Conservation (phyloP, 2,329 filamentous ascomycete species). For the Talaromyces sp. region DNA sequence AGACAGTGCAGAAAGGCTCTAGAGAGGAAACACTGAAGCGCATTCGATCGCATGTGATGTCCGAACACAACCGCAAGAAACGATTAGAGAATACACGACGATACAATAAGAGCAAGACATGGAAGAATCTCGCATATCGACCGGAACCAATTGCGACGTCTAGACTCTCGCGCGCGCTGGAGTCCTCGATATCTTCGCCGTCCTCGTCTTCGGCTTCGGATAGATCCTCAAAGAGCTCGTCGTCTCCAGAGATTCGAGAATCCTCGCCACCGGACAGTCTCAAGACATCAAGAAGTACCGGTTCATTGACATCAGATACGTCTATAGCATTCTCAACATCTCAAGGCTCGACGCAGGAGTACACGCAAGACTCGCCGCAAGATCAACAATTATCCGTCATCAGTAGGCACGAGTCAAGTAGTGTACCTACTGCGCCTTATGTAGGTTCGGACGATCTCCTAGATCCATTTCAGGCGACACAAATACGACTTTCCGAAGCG, state of each 20-base stretch:
- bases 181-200: slow-evolving; percentile 11
- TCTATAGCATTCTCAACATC: neutral
- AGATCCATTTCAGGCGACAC: slow-evolving; percentile 38
- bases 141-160: slow-evolving; percentile 25
- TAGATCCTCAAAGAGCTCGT: slow-evolving; percentile 14
- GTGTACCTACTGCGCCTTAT: slow-evolving; percentile 27
- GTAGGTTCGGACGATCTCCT: slow-evolving; percentile 32
- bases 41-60: slow-evolving; percentile 46
- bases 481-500: slow-evolving; percentile 38
- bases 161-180: slow-evolving; percentile 15
- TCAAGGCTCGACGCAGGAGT: neutral
- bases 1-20: slow-evolving; percentile 38
- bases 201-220: slow-evolving; percentile 9
- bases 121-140: slow-evolving; percentile 39
- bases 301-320: neutral
- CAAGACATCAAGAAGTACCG: neutral
- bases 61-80: slow-evolving; percentile 45
- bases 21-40: slow-evolving; percentile 42
- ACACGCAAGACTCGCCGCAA: neutral
- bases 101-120: slow-evolving; percentile 38
- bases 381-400: neutral
- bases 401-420: neutral
- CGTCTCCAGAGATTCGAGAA: slow-evolving; percentile 17
- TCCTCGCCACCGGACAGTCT: neutral
- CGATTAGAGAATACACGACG: slow-evolving; percentile 40